These are phyloP conservation scores for Tricladium varicosporioides DNA, from an alignment of 2,329 filamentous ascomycete genomes.

Conservation along the genomic window DNA sequence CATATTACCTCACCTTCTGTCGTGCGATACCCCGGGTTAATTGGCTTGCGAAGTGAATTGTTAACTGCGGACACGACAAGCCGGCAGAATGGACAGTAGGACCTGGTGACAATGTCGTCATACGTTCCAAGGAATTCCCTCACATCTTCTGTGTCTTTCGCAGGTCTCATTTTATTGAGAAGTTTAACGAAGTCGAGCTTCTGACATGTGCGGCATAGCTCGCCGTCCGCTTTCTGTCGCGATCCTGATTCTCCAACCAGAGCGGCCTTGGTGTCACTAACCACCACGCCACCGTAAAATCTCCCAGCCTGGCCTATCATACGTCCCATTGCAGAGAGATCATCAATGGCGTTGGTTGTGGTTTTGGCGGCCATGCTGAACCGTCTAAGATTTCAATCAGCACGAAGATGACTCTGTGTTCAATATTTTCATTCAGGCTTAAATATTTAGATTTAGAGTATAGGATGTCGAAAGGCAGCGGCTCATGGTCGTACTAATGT, in stretches of 20 bases:
- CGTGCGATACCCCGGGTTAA: background rate
- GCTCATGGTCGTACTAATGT: no score
- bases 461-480: no score
- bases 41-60: background rate
- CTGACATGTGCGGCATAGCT: background rate
- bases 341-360: no score
- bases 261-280: background rate
- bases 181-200: background rate
- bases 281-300: background rate
- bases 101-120: background rate
- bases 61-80: background rate
- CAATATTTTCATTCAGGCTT: no score
- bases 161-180: background rate
- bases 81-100: background rate
- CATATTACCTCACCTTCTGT: background rate
- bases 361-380: no score
- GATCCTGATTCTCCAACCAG: background rate
- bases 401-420: no score
- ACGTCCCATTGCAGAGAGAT: no score
- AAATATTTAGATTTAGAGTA: no score
- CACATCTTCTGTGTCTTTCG: background rate
- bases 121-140: background rate
- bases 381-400: no score
- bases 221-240: background rate
- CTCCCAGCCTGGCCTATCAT: no score